phyloP scores from a whole-genome alignment of 345 rosid species.

The Barbarea vulgaris region DNA sequence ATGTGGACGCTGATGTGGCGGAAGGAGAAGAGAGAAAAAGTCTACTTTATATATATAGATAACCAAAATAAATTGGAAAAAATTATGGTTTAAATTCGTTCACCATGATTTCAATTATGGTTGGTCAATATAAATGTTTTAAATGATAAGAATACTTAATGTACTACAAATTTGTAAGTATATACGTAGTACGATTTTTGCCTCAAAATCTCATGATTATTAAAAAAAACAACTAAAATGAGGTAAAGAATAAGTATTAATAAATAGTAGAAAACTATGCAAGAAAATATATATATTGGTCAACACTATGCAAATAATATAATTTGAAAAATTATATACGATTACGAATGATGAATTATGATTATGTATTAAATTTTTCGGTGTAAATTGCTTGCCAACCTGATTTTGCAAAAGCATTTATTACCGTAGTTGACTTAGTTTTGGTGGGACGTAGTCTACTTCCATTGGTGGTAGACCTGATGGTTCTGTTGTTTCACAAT shows the following conservation, averaged over 20 bases:
- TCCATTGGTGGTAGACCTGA: background rate
- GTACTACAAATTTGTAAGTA: background rate
- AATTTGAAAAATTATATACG: too few relatives aligned
- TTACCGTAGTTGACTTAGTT: conserved; percentile 18
- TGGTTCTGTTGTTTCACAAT: background rate
- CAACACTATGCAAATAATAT: too few relatives aligned
- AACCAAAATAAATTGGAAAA: background rate
- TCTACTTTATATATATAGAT: too few relatives aligned
- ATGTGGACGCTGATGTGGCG: too few relatives aligned
- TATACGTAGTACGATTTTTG: background rate
- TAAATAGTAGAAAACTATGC: background rate
- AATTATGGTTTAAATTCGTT: background rate
- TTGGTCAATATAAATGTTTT: background rate
- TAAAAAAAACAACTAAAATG: background rate
- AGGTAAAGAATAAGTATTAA: background rate
- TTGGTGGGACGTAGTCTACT: background rate
- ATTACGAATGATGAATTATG: conserved; percentile 23
- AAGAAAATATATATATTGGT: too few relatives aligned
- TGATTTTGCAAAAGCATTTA: conserved; percentile 30
- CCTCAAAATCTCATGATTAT: background rate
- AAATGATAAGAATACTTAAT: background rate
- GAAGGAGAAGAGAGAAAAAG: too few relatives aligned
- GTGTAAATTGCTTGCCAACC: conserved; percentile 32
- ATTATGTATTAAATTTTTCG: conserved; percentile 32
- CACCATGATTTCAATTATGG: background rate